A percentile compares a stretch with the other conserved stretches of the same genome.
Evolutionary conservation across 1,284 basidiomycete genomes (phyloP).

Genomic region (Coniophora puteana): DNA sequence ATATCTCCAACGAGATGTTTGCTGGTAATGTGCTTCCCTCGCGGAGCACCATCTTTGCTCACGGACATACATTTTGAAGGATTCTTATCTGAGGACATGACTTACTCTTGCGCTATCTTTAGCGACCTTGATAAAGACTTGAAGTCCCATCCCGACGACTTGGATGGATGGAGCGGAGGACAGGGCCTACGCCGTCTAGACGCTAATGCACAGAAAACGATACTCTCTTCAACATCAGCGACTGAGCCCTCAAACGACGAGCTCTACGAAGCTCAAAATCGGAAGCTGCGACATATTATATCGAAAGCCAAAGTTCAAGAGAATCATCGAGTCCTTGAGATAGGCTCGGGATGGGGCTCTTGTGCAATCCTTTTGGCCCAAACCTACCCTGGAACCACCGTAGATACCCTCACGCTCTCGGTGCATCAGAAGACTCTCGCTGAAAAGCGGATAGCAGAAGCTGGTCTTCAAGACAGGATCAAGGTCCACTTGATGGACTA

Average conservation of each 20-base stretch:
- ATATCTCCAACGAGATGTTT: constrained; percentile 64
- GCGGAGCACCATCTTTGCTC: neutral
- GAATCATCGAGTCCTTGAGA: constrained; percentile 71
- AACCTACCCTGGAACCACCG: constrained; percentile 49
- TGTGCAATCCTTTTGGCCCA: constrained; percentile 64
- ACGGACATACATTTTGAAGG: constrained; percentile 32
- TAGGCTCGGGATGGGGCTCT: constrained; percentile 81
- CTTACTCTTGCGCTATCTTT: constrained; percentile 77
- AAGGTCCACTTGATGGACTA: constrained; percentile 79
- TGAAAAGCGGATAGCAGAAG: constrained; percentile 50
- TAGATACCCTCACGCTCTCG: constrained; percentile 78
- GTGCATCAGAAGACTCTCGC: constrained; percentile 67
- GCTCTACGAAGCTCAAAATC: constrained; percentile 64
- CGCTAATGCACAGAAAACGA: constrained; percentile 5
- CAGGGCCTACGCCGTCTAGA: constrained; percentile 27
- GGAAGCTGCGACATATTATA: constrained; percentile 58
- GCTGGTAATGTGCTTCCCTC: constrained; percentile 34
- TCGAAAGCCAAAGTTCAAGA: constrained; percentile 49
- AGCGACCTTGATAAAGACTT: constrained; percentile 62
- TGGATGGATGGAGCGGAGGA: constrained; percentile 31
- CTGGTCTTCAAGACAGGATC: constrained; percentile 52
- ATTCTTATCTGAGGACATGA: constrained; percentile 78
- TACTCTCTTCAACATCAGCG: constrained; percentile 6
- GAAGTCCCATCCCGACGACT: constrained; percentile 20
- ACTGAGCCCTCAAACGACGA: constrained; percentile 34